Evolutionary conservation across 2,329 filamentous ascomycete species (phyloP).

Genomic region (Beauveria pseudobassiana): DNA sequence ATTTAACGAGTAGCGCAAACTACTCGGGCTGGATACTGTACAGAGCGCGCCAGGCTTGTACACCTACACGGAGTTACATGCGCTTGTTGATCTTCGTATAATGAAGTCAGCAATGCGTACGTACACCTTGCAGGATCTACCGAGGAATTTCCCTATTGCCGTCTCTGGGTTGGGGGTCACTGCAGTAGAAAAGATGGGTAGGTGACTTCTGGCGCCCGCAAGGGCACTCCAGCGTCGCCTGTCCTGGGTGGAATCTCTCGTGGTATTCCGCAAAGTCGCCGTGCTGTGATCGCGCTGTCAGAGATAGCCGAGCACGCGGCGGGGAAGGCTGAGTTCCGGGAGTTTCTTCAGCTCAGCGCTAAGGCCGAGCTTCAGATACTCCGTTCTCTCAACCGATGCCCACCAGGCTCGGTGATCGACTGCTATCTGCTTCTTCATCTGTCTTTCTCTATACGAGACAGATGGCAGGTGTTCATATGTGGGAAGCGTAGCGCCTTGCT

Average conservation of each 20-base stretch:
- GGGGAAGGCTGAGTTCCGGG: not conserved
- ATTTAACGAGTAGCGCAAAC: not conserved
- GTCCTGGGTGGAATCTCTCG: not conserved
- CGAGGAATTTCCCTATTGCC: too few species aligned
- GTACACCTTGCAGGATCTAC: too few species aligned
- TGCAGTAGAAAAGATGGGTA: not conserved
- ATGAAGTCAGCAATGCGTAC: too few species aligned
- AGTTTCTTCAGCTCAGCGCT: not conserved
- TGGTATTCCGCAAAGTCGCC: not conserved
- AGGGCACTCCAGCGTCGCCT: not conserved
- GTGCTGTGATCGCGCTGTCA: not conserved
- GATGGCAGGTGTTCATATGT: not conserved
- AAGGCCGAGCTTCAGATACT: not conserved
- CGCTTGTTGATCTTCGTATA: too few species aligned
- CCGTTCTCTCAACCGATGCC: not conserved
- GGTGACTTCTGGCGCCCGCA: not conserved
- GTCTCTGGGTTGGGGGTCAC: too few species aligned
- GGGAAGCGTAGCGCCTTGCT: not conserved
- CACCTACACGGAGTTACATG: too few species aligned
- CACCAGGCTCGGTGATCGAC: not conserved
- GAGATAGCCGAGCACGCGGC: not conserved
- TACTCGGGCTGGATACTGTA: not conserved
- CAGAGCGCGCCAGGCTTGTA: not conserved
- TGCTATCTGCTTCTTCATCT: not conserved
- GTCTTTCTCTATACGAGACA: not conserved